A percentile compares a stretch with the other conserved stretches of the same genome.
These are phyloP conservation scores for Physcia stellaris DNA, from an alignment of 495 filamentous ascomycete genomes.

Conservation along the genomic window DNA sequence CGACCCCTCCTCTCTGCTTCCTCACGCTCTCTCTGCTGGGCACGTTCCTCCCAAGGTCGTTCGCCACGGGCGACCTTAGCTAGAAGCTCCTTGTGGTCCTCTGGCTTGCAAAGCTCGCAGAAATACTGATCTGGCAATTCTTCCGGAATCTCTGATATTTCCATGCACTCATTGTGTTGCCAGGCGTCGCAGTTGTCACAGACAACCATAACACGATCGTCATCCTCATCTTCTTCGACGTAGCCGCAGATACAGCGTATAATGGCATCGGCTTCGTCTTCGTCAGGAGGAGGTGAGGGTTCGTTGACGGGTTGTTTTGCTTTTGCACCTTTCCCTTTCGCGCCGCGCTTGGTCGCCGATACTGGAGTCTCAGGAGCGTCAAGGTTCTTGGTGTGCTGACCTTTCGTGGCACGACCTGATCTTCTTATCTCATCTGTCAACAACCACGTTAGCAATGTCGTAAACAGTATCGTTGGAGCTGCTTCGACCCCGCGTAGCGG, in stretches of 20 bases:
- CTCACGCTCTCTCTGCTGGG: conserved; percentile 37
- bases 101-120: conserved; percentile 79
- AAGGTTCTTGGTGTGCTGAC: conserved; percentile 77
- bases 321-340: conserved; percentile 42
- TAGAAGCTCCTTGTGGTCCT: conserved; percentile 63
- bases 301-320: conserved; percentile 33
- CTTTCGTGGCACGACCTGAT: conserved; percentile 89
- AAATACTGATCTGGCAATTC: conserved; percentile 68
- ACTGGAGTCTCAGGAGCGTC: conserved; percentile 48
- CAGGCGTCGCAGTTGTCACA: conserved; percentile 85
- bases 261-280: conserved; percentile 56
- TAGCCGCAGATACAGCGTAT: conserved; percentile 92
- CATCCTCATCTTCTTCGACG: conserved; percentile 67
- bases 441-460: too few species aligned
- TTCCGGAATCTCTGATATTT: conserved; percentile 60
- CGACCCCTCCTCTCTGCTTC: conserved; percentile 33
- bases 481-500: too few species aligned
- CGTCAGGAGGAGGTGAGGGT: conserved; percentile 40
- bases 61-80: conserved; percentile 63
- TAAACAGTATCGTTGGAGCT: too few species aligned
- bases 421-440: conserved; percentile 80
- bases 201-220: conserved; percentile 72
- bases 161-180: conserved; percentile 97
- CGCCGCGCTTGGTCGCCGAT: conserved; percentile 45
- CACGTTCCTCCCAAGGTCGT: conserved; percentile 67